These are phyloP conservation scores for Paratinospora sagittata DNA, from an alignment of 164 flowering plant genomes.

Conservation along the genomic window DNA sequence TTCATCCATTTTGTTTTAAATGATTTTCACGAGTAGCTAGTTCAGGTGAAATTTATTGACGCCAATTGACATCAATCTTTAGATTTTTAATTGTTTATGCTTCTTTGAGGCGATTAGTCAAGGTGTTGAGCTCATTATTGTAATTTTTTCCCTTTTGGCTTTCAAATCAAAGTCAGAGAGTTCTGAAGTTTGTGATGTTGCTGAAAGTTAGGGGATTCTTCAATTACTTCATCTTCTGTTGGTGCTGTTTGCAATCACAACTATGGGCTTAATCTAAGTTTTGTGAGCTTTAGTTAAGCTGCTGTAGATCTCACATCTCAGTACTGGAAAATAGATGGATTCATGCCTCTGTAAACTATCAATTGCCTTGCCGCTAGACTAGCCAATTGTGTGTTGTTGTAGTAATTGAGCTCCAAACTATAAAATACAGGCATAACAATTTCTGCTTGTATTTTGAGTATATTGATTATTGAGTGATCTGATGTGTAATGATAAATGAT, in stretches of 20 bases:
- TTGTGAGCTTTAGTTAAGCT: neutral
- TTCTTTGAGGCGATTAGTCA: neutral
- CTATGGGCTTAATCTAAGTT: too few species aligned
- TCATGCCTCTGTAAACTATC: neutral
- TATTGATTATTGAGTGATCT: too few species aligned
- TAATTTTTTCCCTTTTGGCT: neutral
- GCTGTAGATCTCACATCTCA: neutral
- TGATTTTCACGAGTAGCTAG: neutral
- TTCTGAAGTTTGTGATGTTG: neutral
- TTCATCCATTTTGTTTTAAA: neutral
- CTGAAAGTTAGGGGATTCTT: neutral
- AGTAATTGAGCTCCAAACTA: too few species aligned
- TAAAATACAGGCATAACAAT: too few species aligned
- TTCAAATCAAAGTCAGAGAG: neutral
- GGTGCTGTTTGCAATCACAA: too few species aligned
- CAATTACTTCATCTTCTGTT: neutral
- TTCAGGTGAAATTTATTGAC: neutral
- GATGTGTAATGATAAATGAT: too few species aligned
- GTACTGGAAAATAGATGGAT: neutral
- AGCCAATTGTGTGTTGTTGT: neutral
- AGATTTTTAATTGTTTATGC: neutral
- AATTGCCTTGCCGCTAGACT: neutral
- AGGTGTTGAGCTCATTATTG: too few species aligned
- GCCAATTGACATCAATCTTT: neutral
- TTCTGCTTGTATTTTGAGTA: too few species aligned